These are phyloP conservation scores for Penicillium diatomitis DNA, from an alignment of 495 filamentous ascomycete genomes.

Conservation along the genomic window DNA sequence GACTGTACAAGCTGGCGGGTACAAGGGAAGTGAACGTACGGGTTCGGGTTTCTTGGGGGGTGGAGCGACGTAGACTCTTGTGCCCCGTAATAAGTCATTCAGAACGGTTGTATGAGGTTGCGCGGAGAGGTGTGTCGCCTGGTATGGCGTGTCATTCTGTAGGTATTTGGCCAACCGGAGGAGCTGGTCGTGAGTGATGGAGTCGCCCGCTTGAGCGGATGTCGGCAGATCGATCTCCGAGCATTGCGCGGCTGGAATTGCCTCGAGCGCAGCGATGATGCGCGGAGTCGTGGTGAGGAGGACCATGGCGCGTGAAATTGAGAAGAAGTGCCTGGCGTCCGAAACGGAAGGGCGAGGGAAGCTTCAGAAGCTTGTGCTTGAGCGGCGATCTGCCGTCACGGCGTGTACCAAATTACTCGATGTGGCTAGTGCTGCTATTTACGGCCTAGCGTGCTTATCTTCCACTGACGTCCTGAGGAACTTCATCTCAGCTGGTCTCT, in stretches of 20 bases:
- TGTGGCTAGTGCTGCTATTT: too few species aligned
- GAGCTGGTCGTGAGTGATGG: conserved; percentile 75
- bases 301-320: conserved; percentile 50
- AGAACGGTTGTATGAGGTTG: conserved; percentile 31
- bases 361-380: too few species aligned
- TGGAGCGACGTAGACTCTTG: conserved; percentile 65
- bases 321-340: too few species aligned
- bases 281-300: conserved; percentile 63
- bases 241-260: conserved; percentile 23
- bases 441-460: too few species aligned
- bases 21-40: conserved; percentile 35
- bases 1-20: too few species aligned
- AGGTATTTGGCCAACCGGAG: conserved; percentile 56
- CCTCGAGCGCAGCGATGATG: conserved; percentile 55
- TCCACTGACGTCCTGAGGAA: too few species aligned
- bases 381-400: too few species aligned
- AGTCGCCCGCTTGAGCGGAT: conserved; percentile 45
- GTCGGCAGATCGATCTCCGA: conserved; percentile 26
- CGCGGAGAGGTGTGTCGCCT: background rate
- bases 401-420: too few species aligned
- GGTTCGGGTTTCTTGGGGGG: conserved; percentile 70
- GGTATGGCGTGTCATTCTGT: conserved; percentile 9
- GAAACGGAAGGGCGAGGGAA: too few species aligned
- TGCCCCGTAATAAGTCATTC: conserved; percentile 59
- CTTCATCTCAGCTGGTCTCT: too few species aligned